phyloP scores from a whole-genome alignment of 2,329 filamentous ascomycete species.

The Sclerotinia sclerotiorum region DNA sequence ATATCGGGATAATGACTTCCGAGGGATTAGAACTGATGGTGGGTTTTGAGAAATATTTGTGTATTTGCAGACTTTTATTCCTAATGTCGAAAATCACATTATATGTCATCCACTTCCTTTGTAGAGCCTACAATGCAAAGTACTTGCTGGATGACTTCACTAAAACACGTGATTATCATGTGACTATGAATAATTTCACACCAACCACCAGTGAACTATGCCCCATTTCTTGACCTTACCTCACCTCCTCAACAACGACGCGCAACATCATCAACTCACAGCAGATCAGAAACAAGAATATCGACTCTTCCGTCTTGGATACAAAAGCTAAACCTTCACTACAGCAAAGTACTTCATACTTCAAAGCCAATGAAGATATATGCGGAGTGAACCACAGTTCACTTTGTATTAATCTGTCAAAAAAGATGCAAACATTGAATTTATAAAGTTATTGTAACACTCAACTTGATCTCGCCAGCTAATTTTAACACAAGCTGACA shows the following conservation, averaged over 20 bases:
- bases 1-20: conserved; percentile 2
- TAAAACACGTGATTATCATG: neutral
- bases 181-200: neutral
- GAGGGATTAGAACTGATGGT: neutral
- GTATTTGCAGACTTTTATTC: neutral
- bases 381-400: no score
- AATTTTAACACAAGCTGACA: neutral
- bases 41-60: neutral
- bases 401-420: no score
- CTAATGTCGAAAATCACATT: neutral
- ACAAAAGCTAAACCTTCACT: no score
- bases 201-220: no score
- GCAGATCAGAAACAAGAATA: no score
- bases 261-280: neutral
- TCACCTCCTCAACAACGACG: neutral
- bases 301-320: no score
- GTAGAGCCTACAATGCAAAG: neutral
- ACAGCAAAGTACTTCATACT: no score
- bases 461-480: no score
- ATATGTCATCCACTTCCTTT: neutral
- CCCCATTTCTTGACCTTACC: neutral
- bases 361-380: no score
- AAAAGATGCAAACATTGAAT: no score
- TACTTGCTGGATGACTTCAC: no score
- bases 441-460: neutral